Base-by-base conservation (phyloP, 331 rosid genomes). In the Quercus tomentella region DNA sequence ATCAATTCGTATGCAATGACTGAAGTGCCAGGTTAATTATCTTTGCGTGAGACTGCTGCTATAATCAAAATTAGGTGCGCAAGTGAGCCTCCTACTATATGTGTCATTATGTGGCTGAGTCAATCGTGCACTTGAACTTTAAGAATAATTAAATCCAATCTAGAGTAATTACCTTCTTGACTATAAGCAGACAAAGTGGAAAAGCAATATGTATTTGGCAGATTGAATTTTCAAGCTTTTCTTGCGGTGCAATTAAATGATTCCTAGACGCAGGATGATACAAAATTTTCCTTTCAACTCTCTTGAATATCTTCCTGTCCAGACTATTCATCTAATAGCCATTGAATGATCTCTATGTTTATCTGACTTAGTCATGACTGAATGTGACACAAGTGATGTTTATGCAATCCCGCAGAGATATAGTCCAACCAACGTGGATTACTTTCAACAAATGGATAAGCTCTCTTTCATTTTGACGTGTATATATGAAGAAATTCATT, bases 341-440 rank as follows among this genome's bases (percentile, higher is more conserved):
- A 55, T 33, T 8, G 1, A 70, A 15, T 51, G 25, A 17, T 76
- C 9, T 49, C 54, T 3, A 49, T 11, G 49, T 61, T 72, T 17
- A 31, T 73, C 72, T 56, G 41, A 82, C 61, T 67, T 78, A 70
- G 79, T 68, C 52, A 37, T 57, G 33, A 21, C 17, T 74, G 80
- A 73, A 57, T 72, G 51, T 21, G 76, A 61, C 43, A n/a, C 6
- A 3, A 7, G 26, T 57, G 63, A 57, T 21, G 63, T 22, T 21
- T 21, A 57, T 7, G 63, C 23, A 21, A 57, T 57, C 22, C 8
- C 8, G 17, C 15, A 3, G 5, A 56, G 61, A 18, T 56, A n/a
- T 21, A 21, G 43, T 69, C 37, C 77, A 66, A 74, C 52, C n/a
- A 60, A 74, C 14, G 22, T 25, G 25, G 15, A 73, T 73, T 4